Base-by-base conservation (phyloP, 176 grass and related monocot species). In the Triticum aestivum region DNA sequence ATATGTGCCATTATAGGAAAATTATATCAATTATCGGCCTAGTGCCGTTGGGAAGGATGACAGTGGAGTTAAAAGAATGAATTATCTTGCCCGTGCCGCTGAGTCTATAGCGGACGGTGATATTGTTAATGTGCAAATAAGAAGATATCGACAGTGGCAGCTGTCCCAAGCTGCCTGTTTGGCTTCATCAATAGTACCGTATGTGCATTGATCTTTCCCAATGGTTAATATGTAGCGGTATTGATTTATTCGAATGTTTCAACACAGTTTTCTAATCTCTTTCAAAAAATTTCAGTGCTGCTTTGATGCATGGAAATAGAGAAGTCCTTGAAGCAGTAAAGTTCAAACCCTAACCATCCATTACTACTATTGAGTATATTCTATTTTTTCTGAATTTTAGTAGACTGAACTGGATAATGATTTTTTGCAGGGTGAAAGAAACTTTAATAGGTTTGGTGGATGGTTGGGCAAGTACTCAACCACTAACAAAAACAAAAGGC, bases 391-490 rank as follows among this genome's bases (percentile, higher is more conserved):
- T 69, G 52, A 83, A 63, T 89, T 85, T 61, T 72, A 13, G 23
- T 17, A 80, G 70, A 83, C 76, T 91, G 65, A 86, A 39, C 65
- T 63, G 37, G 70, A 41, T 85, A 23, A 42, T 44, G 45, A 86
- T 82, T 88, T 81, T 90, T 61, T 74, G 71, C 89, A 99, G 97
- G 97, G 97, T 81, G 97, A 99, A 65, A 80, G 97, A 9, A 99
- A 99, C 35, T 99, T 93, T 65, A 99, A 99, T 90, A 97, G 97
- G 65, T 99, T 99, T 94, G 97, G 97, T 87, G 97, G 97, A 84
- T 99, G 97, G 97, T 86, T 99, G 76, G 97, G 97, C 10, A 99
- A 99, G 83, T 82, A 99, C 81, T 99, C 97, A 38, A 97, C 97
- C 11, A 94, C 75, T 51, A 93, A 92, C 84, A 99, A 99, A 85